phyloP scores from a whole-genome alignment of 306 rosid species.

The Chamaecrista fasciculata region DNA sequence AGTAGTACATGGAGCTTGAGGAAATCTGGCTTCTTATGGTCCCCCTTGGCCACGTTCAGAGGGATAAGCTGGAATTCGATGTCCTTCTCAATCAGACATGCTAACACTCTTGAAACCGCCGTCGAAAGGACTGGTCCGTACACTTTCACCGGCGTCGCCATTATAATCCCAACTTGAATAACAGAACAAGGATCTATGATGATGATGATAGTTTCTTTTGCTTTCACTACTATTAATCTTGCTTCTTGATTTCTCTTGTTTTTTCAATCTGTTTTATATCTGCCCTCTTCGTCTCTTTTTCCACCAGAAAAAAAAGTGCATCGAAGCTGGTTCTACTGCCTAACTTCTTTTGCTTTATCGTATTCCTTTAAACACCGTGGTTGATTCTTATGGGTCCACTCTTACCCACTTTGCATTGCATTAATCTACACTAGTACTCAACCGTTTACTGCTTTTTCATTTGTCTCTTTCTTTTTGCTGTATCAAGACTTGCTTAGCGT shows the following conservation, averaged over 20 bases:
- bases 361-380: not conserved
- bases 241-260: not conserved
- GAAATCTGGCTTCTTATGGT: constrained; percentile 68
- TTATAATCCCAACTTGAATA: too few relatives aligned
- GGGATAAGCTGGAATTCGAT: constrained; percentile 58
- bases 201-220: too few relatives aligned
- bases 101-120: constrained; percentile 75
- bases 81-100: constrained; percentile 74
- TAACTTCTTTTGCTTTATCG: constrained; percentile 13
- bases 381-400: not conserved
- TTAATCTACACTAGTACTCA: too few relatives aligned
- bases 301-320: constrained; percentile 10
- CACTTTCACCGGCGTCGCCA: constrained; percentile 70
- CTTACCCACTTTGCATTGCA: not conserved
- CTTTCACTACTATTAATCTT: not conserved
- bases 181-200: too few relatives aligned
- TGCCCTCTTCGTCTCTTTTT: not conserved
- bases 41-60: constrained; percentile 76
- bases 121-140: constrained; percentile 84
- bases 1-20: constrained; percentile 66
- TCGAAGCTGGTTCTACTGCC: not conserved
- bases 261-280: not conserved
- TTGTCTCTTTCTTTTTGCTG: too few relatives aligned
- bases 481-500: too few relatives aligned
- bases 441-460: not conserved